Base-by-base conservation (phyloP, 2,329 filamentous ascomycete genomes). In the Monosporascus sp. region DNA sequence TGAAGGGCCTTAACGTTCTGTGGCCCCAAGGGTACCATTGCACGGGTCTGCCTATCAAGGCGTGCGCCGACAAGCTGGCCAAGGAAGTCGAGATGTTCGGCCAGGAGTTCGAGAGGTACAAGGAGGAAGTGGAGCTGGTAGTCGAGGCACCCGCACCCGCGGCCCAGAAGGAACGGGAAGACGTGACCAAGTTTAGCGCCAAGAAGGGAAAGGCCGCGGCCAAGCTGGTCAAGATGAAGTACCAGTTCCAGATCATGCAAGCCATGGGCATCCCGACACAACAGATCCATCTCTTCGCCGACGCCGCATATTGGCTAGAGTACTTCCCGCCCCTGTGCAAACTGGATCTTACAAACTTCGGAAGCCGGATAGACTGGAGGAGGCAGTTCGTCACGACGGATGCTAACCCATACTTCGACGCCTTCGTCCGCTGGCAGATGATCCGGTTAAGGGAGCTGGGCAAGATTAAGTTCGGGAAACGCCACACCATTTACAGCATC, bases 31-130 rank as follows among this genome's bases (percentile, higher is more conserved):
- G 93, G 34, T 99, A 91, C 77, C 94, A 99, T 78, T 91, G 88
- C 75, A 97, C 93, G 0, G 94, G 94, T 64, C 95, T 99, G 87
- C 91, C 92, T 46, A 99, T 99, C 78, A 97, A 97, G 75, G 92
- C 94, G 6, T 95, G 90, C 66, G 91, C 94, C 52, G 93, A 99
- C 78, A 97, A 97, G 79, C 83, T 99, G 46, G 85, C 87, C 55
- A 85, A 90, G 58, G 94, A 99, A 74, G 87, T 97, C 53, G 85
- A 90, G 73, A 79, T 88, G 75, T 99, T 97, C 66, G 94, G 94
- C 22, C 76, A 87, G 68, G 43, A 71, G 60, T 49, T 76, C 76
- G 52, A 72, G 76, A 31, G 31, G 31, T 34, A 34, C 11, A 14
- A 34, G 11, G 80, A 79, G 38, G 78, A 79, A 46, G 74, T 75